Percentiles rank a stretch among this genome's conserved stretches.
Evolutionary conservation across 345 rosid species (phyloP).

Genomic region (Bruguiera gymnorhiza): DNA sequence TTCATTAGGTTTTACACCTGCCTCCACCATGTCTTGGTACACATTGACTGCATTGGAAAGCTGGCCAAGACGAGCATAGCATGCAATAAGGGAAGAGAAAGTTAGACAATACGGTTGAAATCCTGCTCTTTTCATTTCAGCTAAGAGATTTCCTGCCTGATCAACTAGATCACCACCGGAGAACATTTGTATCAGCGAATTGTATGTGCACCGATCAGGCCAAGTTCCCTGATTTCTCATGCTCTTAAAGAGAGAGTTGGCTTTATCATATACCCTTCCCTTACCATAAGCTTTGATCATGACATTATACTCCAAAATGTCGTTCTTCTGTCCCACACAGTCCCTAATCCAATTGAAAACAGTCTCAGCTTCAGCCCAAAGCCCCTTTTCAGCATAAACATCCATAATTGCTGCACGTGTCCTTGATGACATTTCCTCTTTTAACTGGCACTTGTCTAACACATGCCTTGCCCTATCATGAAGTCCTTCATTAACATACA

Average conservation of each 20-base stretch:
- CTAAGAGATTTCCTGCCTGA: slow-evolving; percentile 59
- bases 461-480: slow-evolving; percentile 45
- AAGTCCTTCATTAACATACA: slow-evolving; percentile 60
- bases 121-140: slow-evolving; percentile 65
- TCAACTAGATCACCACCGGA: slow-evolving; percentile 69
- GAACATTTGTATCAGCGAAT: slow-evolving; percentile 79
- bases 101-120: slow-evolving; percentile 62
- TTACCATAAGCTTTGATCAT: slow-evolving; percentile 95
- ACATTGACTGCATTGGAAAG: slow-evolving; percentile 57
- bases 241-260: slow-evolving; percentile 62
- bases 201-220: slow-evolving; percentile 86
- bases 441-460: slow-evolving; percentile 45
- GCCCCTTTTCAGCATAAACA: slow-evolving; percentile 70
- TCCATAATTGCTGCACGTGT: slow-evolving; percentile 67
- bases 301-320: slow-evolving; percentile 70
- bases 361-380: slow-evolving; percentile 82
- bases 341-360: slow-evolving; percentile 54
- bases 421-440: slow-evolving; percentile 48
- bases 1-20: slow-evolving; percentile 73
- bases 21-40: slow-evolving; percentile 49
- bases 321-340: slow-evolving; percentile 44
- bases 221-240: slow-evolving; percentile 86
- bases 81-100: slow-evolving; percentile 63
- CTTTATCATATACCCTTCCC: slow-evolving; percentile 74
- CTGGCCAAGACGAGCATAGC: slow-evolving; percentile 67